Evolutionary conservation across 78 protist genomes (phyloP), one percentile per base, ranked within the genome.

Genomic region (Dictyostelium intermedium): DNA sequence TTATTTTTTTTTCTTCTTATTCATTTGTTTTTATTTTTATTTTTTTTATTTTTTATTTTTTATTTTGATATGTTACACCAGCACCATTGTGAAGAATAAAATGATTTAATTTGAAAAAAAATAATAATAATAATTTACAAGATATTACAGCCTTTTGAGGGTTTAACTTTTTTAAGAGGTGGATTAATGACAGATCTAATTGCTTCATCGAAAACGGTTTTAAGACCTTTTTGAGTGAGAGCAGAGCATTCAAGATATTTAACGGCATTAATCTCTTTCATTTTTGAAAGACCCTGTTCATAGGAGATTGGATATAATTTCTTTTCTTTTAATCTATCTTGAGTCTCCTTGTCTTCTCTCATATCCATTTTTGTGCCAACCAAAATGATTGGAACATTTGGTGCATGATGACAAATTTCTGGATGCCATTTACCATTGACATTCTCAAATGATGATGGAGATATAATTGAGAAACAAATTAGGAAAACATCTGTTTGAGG

Each of bases 291-390:
- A 35, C 92, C 92, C 63, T 86, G 91, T 56, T 94, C 91, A 35
- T 70, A 43, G n/a, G 93, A 63, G 18, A 94, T 41, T 77, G 96
- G 96, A 56, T 39, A 41, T 5, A 74, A 43, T 18, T 91, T 87
- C 96, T 93, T 82, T 73, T 92, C 95, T 47, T 32, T 60, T 25
- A 96, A 81, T 78, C 87, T 91, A 69, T 83, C 83, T 34, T 76
- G 53, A 50, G 91, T 86, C 35, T 92, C 91, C 14, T 78, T 56
- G 27, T 98, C 99, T 39, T 87, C 85, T 10, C 97, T 92, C 83
- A 98, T 77, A 83, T 98, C 99, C 81, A 80, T 41, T 93, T 97
- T 98, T 56, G 98, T 96, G 6, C 98, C 99, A 13, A 98, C 98
- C 82, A 56, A 56, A 56, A 56, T 56, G 66, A 56, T 56, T 56